These are phyloP conservation scores for Hypoxylon sp. DNA, from an alignment of 2,329 filamentous ascomycete genomes.

Conservation along the genomic window DNA sequence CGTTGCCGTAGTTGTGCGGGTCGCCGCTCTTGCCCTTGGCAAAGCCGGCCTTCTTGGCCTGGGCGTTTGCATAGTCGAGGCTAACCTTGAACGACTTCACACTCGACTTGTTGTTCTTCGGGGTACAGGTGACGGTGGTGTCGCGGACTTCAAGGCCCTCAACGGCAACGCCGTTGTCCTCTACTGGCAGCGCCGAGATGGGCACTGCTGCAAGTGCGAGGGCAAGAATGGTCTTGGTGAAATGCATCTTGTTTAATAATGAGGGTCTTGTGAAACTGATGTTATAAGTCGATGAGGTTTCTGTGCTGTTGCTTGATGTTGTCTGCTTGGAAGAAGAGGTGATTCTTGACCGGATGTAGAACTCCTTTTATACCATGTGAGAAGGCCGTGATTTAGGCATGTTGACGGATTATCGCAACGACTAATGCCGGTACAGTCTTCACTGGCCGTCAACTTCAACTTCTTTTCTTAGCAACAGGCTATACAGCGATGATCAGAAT, in stretches of 20 bases:
- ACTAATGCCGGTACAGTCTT: neutral
- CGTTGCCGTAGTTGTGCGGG: constrained; percentile 26
- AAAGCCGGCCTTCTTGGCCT: constrained; percentile 22
- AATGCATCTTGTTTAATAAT: constrained; percentile 11
- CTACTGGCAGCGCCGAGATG: constrained; percentile 20
- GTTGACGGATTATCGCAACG: neutral
- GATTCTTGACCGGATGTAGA: neutral
- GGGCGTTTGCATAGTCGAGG: constrained; percentile 9
- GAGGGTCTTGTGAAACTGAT: neutral
- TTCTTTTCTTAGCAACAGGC: constrained; percentile 12
- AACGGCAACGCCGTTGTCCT: constrained; percentile 6
- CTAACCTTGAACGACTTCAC: constrained; percentile 14
- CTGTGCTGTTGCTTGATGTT: neutral
- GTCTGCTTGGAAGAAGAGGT: constrained; percentile 6
- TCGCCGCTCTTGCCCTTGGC: constrained; percentile 22
- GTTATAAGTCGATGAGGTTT: constrained; percentile 5
- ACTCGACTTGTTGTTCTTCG: constrained; percentile 11
- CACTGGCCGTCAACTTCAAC: neutral
- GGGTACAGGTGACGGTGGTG: constrained; percentile 16
- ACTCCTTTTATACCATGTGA: constrained; percentile 5
- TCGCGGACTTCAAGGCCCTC: constrained; percentile 10
- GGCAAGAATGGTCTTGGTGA: constrained; percentile 21
- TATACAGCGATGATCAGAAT: constrained; percentile 13
- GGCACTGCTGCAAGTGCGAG: constrained; percentile 8
- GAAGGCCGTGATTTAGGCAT: neutral